phyloP scores from a whole-genome alignment of 495 filamentous ascomycete genomes.

The Penicillium flavigenum region DNA sequence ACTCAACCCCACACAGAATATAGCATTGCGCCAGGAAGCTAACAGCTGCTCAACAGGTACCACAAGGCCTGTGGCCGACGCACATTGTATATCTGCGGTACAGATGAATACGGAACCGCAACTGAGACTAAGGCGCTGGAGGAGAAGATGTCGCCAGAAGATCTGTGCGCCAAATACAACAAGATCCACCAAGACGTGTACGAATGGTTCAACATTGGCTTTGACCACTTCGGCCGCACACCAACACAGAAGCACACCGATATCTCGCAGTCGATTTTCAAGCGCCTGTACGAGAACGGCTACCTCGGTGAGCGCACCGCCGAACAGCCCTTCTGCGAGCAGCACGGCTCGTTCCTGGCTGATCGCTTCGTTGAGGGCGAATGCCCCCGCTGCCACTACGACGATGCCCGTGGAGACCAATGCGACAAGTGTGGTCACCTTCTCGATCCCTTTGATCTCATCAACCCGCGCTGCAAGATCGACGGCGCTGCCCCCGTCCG shows the following conservation, averaged over 20 bases:
- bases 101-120: constrained; percentile 81
- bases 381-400: constrained; percentile 76
- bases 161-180: constrained; percentile 85
- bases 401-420: constrained; percentile 80
- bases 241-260: constrained; percentile 79
- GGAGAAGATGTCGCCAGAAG: constrained; percentile 65
- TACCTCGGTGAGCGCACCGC: constrained; percentile 76
- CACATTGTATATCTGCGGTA: constrained; percentile 57
- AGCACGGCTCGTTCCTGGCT: constrained; percentile 80
- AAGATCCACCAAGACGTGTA: constrained; percentile 80
- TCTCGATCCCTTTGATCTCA: constrained; percentile 70
- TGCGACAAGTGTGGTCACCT: constrained; percentile 85
- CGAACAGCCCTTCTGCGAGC: constrained; percentile 81
- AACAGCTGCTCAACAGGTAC: constrained; percentile 48
- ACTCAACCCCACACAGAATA: constrained; percentile 19
- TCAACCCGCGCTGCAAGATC: constrained; percentile 69
- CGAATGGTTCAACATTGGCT: constrained; percentile 82
- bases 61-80: constrained; percentile 65
- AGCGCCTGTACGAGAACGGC: constrained; percentile 72
- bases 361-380: constrained; percentile 93
- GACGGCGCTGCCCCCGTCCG: constrained; percentile 75
- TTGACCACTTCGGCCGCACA: constrained; percentile 84
- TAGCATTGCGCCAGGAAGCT: constrained; percentile 9
- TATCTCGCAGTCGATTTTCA: constrained; percentile 84
- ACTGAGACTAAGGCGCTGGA: constrained; percentile 79